Percentiles rank a stretch among this genome's conserved stretches.
phyloP scores from a whole-genome alignment of 768 basidiomycete species.

The Lactarius trivialis region DNA sequence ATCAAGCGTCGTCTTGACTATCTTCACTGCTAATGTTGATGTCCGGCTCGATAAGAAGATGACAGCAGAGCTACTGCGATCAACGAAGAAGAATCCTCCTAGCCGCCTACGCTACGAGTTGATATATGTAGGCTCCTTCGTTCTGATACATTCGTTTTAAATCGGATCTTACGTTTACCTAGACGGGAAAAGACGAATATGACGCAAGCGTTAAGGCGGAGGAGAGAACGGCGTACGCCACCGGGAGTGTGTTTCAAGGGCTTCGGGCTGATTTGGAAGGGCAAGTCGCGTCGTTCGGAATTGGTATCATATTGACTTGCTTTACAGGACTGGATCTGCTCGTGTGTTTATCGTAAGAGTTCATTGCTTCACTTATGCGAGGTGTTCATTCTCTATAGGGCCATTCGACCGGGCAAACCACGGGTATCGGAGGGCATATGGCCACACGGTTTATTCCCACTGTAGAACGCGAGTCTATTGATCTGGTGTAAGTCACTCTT shows the following conservation, averaged over 20 bases:
- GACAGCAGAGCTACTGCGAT: slow-evolving; percentile 68
- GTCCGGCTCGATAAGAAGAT: slow-evolving; percentile 62
- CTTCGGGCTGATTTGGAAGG: slow-evolving; percentile 82
- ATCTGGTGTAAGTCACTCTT: slow-evolving; percentile 56
- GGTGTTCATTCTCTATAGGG: slow-evolving; percentile 41
- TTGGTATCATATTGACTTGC: background rate
- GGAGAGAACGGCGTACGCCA: slow-evolving; percentile 46
- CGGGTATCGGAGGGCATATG: slow-evolving; percentile 65
- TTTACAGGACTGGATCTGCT: slow-evolving; percentile 51
- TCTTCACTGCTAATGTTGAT: slow-evolving; percentile 61
- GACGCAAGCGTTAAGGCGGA: slow-evolving; percentile 69
- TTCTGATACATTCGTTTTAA: background rate
- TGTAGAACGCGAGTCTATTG: slow-evolving; percentile 91
- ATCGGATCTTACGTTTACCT: background rate
- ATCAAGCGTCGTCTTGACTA: slow-evolving; percentile 52
- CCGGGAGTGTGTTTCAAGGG: slow-evolving; percentile 81
- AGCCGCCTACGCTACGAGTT: slow-evolving; percentile 66
- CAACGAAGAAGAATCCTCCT: slow-evolving; percentile 94
- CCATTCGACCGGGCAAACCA: slow-evolving; percentile 88
- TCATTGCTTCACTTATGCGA: background rate
- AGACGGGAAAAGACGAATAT: slow-evolving; percentile 81
- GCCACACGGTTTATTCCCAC: slow-evolving; percentile 90
- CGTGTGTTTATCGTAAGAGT: slow-evolving; percentile 75
- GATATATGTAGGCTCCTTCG: slow-evolving; percentile 58
- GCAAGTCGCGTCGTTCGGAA: slow-evolving; percentile 33